phyloP scores from a whole-genome alignment of 345 rosid genomes.

The Hypericum androsaemum region DNA sequence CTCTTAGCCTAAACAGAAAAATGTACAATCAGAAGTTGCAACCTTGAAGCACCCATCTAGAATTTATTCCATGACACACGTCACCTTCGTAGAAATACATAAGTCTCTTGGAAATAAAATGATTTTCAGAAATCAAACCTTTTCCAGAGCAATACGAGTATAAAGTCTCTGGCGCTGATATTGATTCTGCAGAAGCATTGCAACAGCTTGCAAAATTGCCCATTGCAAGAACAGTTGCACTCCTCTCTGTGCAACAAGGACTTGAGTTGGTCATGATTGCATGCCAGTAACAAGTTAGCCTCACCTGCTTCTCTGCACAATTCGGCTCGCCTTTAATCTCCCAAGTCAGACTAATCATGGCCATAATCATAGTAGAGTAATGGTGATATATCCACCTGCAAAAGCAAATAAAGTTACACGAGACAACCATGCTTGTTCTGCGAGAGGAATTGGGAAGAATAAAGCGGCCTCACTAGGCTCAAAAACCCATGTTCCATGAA shows the following conservation, averaged over 20 bases:
- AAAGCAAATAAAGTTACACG: conserved; percentile 14
- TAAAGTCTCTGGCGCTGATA: conserved; percentile 98
- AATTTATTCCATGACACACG: conserved; percentile 1
- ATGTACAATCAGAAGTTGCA: background rate
- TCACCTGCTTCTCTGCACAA: conserved; percentile 89
- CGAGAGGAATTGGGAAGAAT: no score
- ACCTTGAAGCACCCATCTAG: background rate
- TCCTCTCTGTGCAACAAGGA: conserved; percentile 66
- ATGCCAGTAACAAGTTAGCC: conserved; percentile 8
- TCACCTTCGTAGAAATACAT: background rate
- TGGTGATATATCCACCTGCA: conserved; percentile 99
- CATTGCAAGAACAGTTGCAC: conserved; percentile 96
- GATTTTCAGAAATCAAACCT: conserved; percentile 34
- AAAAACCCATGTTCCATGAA: no score
- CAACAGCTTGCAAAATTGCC: conserved; percentile 99
- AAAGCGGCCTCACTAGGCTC: no score
- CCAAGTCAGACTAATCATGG: conserved; percentile 98
- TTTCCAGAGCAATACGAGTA: conserved; percentile 95
- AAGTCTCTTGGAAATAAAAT: conserved; percentile 2
- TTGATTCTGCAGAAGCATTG: conserved; percentile 96
- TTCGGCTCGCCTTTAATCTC: conserved; percentile 96
- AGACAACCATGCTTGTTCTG: no score
- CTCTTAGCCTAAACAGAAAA: conserved; percentile 62
- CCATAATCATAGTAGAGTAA: conserved; percentile 91
- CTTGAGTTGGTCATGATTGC: conserved; percentile 11